Evolutionary conservation across 2,329 filamentous ascomycete species (phyloP), one percentile per base, ranked within the genome.

Genomic region (Colletotrichum gigasporum): DNA sequence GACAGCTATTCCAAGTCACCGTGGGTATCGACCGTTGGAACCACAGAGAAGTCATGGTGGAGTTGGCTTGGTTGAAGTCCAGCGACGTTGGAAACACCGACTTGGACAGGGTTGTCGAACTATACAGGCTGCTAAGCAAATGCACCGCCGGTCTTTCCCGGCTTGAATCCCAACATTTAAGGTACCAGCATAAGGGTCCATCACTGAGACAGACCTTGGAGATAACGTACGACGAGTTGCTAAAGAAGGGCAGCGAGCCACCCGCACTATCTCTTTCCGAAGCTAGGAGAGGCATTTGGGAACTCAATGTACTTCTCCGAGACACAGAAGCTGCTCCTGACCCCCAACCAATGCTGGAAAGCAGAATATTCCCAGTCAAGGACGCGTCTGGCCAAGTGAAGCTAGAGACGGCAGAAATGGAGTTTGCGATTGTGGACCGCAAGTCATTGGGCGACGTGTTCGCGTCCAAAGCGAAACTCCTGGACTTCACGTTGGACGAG

Each of bases 401-500:
- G 2, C 20, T 74, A 1, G 51, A 67, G 5, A 58, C 67, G 0
- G 68, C 63, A 0, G 44, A 47, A 3, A 59, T 67, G 0, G 63
- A 71, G 20, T 81, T 81, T 50, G 72, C 70, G 10, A 72, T 81
- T 2, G 54, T 70, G 2, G 79, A 81, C 50, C 73, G 74, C 22
- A 70, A 77, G 7, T 16, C 37, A 0, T 53, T 79, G 2, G 52
- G 45, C 0, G 65, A 70, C 3, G 52, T 64, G 0, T 81, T 82
- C 48, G 18, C 50, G 0, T 18, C 53, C 5, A 69, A 61, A 10
- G 71, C 73, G 3, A 78, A 74, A 47, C 60, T 76, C 2, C 67
- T 81, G 0, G 77, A 79, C 58, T 80, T 79, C 52, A 66, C 45
- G 0, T 47, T 79, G 2, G 69, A 77, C 6, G 75, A 81, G 1